Base-by-base conservation (phyloP, 805 yeast species). In the Cyberlindnera veronae region DNA sequence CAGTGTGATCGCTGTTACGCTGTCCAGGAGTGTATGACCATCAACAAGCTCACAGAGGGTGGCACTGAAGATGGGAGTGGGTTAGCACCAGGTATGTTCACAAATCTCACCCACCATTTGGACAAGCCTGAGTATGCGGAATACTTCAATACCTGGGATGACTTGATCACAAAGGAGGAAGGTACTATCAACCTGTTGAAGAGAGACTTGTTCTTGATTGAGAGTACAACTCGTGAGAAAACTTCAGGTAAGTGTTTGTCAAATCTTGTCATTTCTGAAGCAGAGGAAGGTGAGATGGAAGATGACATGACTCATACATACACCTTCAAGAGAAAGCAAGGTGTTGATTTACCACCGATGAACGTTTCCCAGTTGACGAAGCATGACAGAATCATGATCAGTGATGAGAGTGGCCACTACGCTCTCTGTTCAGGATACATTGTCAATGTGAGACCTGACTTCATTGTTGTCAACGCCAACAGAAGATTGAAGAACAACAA, bases 351-450 rank as follows among this genome's bases (percentile, higher is more conserved):
- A 4, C 42, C 44, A 13, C 45, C 57, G 24, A 39, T 60, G 55
- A 39, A 47, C 51, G 58, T 55, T 3, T 63, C 81, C 0, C 87
- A 82, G 42, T 51, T 88, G 2, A 38, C 65, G 0, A 65, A 69
- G 28, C 69, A 74, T 46, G 96, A 90, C 54, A 67, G 77, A 29
- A 73, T 90, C 1, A 68, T 84, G 13, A 65, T 89, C 1, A 88
- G 96, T 54, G 95, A 85, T 58, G 95, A 86, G 51, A 45, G 58
- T 0, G 95, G 95, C 1, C 87, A 84, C 57, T 81, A 81, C 58
- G 84, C 86, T 0, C 53, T 90, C 18, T 78, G 88, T 1, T 69
- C 69, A 36, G 96, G 95, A 0, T 61, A 57, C 32, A 69, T 89
- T 4, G 61, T 65, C 6, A 50, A 57, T 3, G 62, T 84, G 0